These are phyloP conservation scores for Chalciporus sphaerocephalus DNA, from an alignment of 768 basidiomycete species.

Conservation along the genomic window DNA sequence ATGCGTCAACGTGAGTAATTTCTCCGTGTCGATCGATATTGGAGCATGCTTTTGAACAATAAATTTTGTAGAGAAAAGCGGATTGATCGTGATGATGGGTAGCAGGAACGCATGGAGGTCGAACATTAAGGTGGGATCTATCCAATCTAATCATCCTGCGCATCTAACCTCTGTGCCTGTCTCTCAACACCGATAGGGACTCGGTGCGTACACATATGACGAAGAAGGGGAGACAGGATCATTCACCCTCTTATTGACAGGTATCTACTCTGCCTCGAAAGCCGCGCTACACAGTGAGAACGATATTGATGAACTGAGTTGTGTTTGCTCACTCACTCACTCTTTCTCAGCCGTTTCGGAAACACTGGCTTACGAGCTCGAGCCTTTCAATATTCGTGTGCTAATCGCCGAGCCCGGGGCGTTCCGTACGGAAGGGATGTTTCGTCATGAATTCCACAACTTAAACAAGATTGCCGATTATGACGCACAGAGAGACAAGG, in stretches of 20 bases:
- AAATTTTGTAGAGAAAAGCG: slow-evolving; percentile 28
- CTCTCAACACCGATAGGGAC: slow-evolving; percentile 13
- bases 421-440: slow-evolving; percentile 59
- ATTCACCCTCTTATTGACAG: slow-evolving; percentile 27
- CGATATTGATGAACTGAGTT: too few relatives aligned
- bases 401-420: slow-evolving; percentile 56
- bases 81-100: slow-evolving; percentile 48
- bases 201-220: slow-evolving; percentile 17
- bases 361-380: slow-evolving; percentile 49
- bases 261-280: slow-evolving; percentile 55
- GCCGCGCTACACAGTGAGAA: slow-evolving; percentile 52
- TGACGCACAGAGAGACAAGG: slow-evolving; percentile 38
- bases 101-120: slow-evolving; percentile 52
- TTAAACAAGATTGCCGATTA: slow-evolving; percentile 47
- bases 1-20: slow-evolving; percentile 37
- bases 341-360: slow-evolving; percentile 46
- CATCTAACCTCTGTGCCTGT: background rate
- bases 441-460: slow-evolving; percentile 34
- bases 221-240: background rate
- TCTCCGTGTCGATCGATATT: background rate
- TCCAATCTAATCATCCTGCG: background rate
- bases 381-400: slow-evolving; percentile 51
- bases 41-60: background rate
- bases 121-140: slow-evolving; percentile 32
- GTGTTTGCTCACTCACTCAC: too few relatives aligned